A percentile compares a stretch with the other conserved stretches of the same genome.
phyloP scores from a whole-genome alignment of 225 moss, liverwort and hornwort species.

The Anthoceros angustus region DNA sequence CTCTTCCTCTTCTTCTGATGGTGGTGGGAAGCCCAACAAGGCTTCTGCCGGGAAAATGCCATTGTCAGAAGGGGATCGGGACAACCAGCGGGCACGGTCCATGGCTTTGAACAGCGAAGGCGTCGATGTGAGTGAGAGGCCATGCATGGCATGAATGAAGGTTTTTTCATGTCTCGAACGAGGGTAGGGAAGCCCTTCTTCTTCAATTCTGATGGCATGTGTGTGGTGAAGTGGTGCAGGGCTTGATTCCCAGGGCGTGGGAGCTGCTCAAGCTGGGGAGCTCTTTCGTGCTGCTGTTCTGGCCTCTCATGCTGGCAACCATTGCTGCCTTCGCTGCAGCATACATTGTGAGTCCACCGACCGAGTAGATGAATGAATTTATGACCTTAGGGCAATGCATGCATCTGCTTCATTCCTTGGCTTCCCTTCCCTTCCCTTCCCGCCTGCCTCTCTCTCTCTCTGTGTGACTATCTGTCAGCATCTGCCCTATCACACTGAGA shows the following conservation, averaged over 20 bases:
- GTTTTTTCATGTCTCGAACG: too few species aligned
- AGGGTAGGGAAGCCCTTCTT: neutral
- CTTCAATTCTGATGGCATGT: constrained; percentile 5
- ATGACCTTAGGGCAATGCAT: neutral
- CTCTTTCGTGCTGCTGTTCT: constrained; percentile 52
- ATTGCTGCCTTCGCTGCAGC: constrained; percentile 46
- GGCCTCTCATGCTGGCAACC: constrained; percentile 62
- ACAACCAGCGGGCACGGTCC: constrained; percentile 63
- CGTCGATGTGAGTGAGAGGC: constrained; percentile 33
- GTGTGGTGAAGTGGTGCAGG: constrained; percentile 8
- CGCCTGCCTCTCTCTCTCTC: neutral
- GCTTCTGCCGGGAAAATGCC: neutral
- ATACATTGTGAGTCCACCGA: constrained; percentile 28
- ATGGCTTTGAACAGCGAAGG: constrained; percentile 90
- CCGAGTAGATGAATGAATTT: neutral
- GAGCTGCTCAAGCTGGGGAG: constrained; percentile 84
- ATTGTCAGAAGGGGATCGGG: constrained; percentile 18
- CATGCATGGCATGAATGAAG: neutral
- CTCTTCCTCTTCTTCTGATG: too few species aligned
- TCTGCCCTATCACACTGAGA: neutral
- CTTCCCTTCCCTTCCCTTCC: too few species aligned
- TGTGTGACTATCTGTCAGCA: neutral
- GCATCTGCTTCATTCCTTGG: neutral
- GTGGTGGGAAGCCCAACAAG: too few species aligned
- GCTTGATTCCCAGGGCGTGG: constrained; percentile 60